A percentile compares a stretch with the other conserved stretches of the same genome.
phyloP scores from a whole-genome alignment of 129 eudicot genomes.

The Flaveria ramosissima region DNA sequence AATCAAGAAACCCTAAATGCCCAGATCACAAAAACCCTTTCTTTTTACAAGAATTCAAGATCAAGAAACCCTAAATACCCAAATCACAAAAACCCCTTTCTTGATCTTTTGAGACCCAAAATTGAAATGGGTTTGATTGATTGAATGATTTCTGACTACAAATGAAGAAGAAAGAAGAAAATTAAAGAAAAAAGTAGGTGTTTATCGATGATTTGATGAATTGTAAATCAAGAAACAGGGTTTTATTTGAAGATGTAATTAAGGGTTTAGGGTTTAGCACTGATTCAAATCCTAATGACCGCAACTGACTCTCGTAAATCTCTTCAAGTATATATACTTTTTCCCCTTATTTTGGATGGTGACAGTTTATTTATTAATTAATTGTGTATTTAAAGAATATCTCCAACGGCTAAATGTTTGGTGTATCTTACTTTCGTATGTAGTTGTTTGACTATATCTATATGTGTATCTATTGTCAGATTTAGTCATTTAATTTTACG shows the following conservation, averaged over 20 bases:
- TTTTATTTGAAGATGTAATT: neutral
- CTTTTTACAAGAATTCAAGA: slow-evolving; percentile 7
- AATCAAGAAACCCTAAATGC: slow-evolving; percentile 17
- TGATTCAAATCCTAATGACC: slow-evolving; percentile 16
- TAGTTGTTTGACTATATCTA: neutral
- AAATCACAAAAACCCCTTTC: slow-evolving; percentile 26
- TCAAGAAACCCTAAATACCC: slow-evolving; percentile 17
- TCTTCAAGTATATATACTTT: slow-evolving; percentile 29
- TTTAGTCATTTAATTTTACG: neutral
- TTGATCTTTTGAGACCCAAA: slow-evolving; percentile 9
- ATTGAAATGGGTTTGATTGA: slow-evolving; percentile 10
- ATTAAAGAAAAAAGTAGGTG: neutral
- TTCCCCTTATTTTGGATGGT: slow-evolving; percentile 4
- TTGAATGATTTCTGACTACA: neutral
- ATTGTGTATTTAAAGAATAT: neutral
- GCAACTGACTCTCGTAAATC: slow-evolving; percentile 14
- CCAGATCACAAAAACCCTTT: slow-evolving; percentile 13
- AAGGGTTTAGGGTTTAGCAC: slow-evolving; percentile 17
- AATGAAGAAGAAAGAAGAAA: neutral
- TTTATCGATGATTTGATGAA: slow-evolving; percentile 6
- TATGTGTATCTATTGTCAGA: neutral
- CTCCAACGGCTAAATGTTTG: neutral
- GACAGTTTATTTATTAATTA: slow-evolving; percentile 6
- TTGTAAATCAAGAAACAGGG: slow-evolving; percentile 13
- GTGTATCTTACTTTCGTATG: neutral